Evolutionary conservation across 2,329 filamentous ascomycete species (phyloP), one percentile per base, ranked within the genome.

Genomic region (Diaporthe citri): DNA sequence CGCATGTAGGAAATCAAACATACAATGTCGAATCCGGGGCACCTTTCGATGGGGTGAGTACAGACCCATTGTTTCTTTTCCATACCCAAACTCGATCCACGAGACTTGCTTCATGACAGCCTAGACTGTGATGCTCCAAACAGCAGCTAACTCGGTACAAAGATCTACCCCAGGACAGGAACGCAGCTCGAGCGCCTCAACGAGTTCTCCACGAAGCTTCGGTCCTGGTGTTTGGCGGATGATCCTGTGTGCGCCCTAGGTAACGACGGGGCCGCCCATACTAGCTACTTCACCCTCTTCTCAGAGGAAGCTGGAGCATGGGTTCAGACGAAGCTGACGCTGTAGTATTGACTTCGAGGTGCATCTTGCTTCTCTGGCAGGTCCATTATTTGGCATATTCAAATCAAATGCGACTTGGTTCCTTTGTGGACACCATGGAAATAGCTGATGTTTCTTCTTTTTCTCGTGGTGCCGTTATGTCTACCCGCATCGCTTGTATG

Each of bases 171-270:
- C 8, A 82, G 83, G 15, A 78, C 80, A 2, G 79, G 78, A 12
- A 78, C 75, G 6, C 80, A 82, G 67, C 78, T 83, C 1, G 76
- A 77, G 34, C 80, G 80, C 28, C 77, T 84, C 46, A 78, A 76
- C 67, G 79, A 78, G 51, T 84, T 80, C 43, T 73, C 78, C 17
- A 69, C 72, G 41, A 72, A 80, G 12, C 72, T 82, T 10, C 82
- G 80, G 66, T 80, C 80, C 20, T 85, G 84, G 79, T 85, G 85
- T 74, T 79, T 80, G 43, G 75, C 77, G 4, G 81, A 81, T 13
- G 85, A 86, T 71, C 83, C 85, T 2, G 82, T 85, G 72, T 86
- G 85, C 76, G 84, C 84, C 17, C 79, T 79, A 22, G 84, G 83
- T 10, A 76, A 82, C 34, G 78, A 78, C 4, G 79, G 81, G 3